Evolutionary conservation across 208 protist species (phyloP), one percentile per base, ranked within the genome.

Genomic region (Lotmaria passim): DNA sequence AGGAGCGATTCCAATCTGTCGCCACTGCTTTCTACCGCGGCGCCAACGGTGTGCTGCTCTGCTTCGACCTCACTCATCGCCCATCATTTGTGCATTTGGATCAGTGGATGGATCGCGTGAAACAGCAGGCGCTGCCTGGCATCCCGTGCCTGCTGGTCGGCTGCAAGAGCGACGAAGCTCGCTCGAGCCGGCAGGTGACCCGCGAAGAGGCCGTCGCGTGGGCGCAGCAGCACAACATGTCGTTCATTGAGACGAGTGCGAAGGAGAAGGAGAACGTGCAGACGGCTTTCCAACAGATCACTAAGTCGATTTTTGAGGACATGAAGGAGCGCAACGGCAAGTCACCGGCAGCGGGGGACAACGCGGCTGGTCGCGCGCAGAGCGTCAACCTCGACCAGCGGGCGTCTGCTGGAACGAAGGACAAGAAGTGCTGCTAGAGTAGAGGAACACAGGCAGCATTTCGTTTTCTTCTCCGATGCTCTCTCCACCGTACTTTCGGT

Each of bases 31-130:
- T 96, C 74, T 98, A 98, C 69, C 86, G 95, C 51, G 93, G 93
- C 15, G 93, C 95, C 11, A 95, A 96, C 73, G 95, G 90, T 51
- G 93, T 96, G n/a, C 72, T 99, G 63, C 81, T 99, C 7, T 98
- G 98, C 74, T 99, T 99, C 75, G 98, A 99, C 77, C 93, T 99
- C 53, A 99, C 98, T 7, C 97, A 99, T 85, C 85, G 93, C 34
- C 89, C 98, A 26, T 98, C 96, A 43, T 99, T 98, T 72, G 65
- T 90, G 31, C 97, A 98, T 77, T 92, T 98, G 19, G 96, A 99
- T 43, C 96, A 98, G 83, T 99, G 98, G 98, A 97, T 99, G 72
- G 98, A 98, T 69, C 97, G 98, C 70, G 90, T 99, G 69, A 70
- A 90, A 34, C 96, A 96, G 57, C 88, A 96, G 77, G 86, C 88